These are phyloP conservation scores for Aspergillus hiratsukae DNA, from an alignment of 2,329 filamentous ascomycete species.

Conservation along the genomic window DNA sequence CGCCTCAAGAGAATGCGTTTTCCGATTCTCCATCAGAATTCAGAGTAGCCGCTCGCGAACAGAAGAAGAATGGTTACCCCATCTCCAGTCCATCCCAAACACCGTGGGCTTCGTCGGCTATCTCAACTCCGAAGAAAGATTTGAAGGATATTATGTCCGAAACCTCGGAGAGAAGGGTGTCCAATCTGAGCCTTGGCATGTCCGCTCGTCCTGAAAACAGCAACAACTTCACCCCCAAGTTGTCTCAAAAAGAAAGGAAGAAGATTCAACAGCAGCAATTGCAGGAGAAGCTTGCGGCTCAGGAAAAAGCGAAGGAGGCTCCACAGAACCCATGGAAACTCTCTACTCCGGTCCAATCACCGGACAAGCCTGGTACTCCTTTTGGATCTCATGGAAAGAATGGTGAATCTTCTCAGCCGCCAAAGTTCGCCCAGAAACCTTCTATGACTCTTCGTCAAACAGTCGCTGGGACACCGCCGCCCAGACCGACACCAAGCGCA, in stretches of 20 bases:
- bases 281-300: slow-evolving; percentile 37
- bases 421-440: slow-evolving; percentile 35
- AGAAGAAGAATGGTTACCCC: slow-evolving; percentile 22
- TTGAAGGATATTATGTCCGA: slow-evolving; percentile 73
- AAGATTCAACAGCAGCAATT: slow-evolving; percentile 67
- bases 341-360: slow-evolving; percentile 12
- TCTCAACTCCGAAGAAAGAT: slow-evolving; percentile 62
- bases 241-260: slow-evolving; percentile 92
- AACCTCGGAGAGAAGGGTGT: slow-evolving; percentile 47
- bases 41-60: slow-evolving; percentile 15
- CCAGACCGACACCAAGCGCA: slow-evolving; percentile 21
- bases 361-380: slow-evolving; percentile 26
- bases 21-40: slow-evolving; percentile 23
- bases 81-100: slow-evolving; percentile 29
- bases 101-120: slow-evolving; percentile 51
- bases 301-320: slow-evolving; percentile 32
- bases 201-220: slow-evolving; percentile 42
- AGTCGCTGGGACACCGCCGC: slow-evolving; percentile 44
- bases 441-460: slow-evolving; percentile 61
- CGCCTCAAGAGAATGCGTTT: slow-evolving; percentile 13
- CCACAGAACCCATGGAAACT: slow-evolving; percentile 62
- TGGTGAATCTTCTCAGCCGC: slow-evolving; percentile 10
- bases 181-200: slow-evolving; percentile 51
- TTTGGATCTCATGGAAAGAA: slow-evolving; percentile 29
- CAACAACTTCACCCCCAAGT: slow-evolving; percentile 50